Conservation (phyloP, 768 basidiomycete genomes). For the Heimioporus sp. region DNA sequence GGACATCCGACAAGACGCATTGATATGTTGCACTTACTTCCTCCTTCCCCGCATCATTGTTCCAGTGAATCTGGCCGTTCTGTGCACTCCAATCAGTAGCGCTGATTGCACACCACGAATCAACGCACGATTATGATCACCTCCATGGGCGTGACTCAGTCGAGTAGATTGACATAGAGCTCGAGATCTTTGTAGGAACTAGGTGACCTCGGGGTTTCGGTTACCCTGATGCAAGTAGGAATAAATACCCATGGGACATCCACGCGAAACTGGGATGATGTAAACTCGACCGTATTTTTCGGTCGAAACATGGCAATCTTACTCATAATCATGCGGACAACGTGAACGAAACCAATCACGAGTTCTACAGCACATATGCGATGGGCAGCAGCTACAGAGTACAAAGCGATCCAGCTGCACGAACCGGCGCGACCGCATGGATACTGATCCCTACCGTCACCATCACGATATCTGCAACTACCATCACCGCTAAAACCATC, state of each 20-base stretch:
- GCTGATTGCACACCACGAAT: background rate
- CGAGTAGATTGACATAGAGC: conserved; percentile 35
- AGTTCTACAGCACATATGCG: too few species aligned
- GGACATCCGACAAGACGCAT: too few species aligned
- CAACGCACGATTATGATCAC: conserved; percentile 34
- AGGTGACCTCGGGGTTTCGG: conserved; percentile 1
- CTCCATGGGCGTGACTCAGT: conserved; percentile 36
- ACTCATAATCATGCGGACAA: conserved; percentile 41
- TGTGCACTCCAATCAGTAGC: conserved; percentile 2
- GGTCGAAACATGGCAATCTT: background rate
- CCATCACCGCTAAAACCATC: too few species aligned
- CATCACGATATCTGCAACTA: too few species aligned
- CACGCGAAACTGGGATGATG: conserved; percentile 20
- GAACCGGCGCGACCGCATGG: too few species aligned
- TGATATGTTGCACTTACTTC: background rate
- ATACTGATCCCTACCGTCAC: too few species aligned
- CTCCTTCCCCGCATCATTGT: background rate
- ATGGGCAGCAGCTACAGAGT: too few species aligned
- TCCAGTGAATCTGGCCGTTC: conserved; percentile 28
- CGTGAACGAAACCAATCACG: too few species aligned
- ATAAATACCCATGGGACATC: conserved; percentile 31
- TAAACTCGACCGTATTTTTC: background rate
- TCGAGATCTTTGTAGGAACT: conserved; percentile 38
- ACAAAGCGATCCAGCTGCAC: too few species aligned
- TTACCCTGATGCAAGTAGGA: background rate